Percentiles rank a stretch among this genome's conserved stretches.
These are phyloP conservation scores for Dendrobium catenatum DNA, from an alignment of 106 monocot species.

Conservation along the genomic window DNA sequence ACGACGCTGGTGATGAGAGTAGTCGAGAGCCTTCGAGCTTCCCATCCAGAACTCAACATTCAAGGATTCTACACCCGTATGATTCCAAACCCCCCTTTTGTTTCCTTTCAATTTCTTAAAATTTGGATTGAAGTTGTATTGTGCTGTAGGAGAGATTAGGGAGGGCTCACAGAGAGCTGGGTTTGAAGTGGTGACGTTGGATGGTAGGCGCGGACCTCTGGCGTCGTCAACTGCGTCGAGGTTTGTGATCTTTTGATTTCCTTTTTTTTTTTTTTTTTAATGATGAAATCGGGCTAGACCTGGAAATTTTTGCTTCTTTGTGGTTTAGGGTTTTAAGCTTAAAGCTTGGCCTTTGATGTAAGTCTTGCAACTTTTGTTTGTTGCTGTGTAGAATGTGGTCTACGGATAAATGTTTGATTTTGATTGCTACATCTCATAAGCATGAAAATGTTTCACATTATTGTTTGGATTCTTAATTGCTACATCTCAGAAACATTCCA, in stretches of 20 bases:
- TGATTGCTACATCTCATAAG: too few relatives aligned
- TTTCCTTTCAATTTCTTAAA: background rate
- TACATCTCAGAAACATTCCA: too few relatives aligned
- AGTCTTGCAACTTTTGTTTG: background rate
- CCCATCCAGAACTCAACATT: constrained; percentile 55
- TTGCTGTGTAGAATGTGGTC: too few relatives aligned
- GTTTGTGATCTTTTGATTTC: constrained; percentile 15
- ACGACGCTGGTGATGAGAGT: constrained; percentile 85
- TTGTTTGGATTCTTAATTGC: too few relatives aligned
- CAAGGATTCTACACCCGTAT: constrained; percentile 84
- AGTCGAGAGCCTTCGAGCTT: constrained; percentile 45
- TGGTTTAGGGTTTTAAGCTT: background rate
- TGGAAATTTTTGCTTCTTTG: background rate
- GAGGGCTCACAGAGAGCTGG: constrained; percentile 66
- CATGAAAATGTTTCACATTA: too few relatives aligned
- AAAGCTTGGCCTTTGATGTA: background rate
- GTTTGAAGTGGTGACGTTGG: constrained; percentile 71
- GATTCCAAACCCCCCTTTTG: background rate
- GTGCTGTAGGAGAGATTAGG: constrained; percentile 57
- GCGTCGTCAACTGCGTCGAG: constrained; percentile 51
- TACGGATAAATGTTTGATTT: too few relatives aligned
- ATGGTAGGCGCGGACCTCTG: constrained; percentile 55
- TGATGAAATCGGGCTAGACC: background rate
- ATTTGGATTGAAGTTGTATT: background rate
- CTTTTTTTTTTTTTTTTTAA: background rate